Percentiles rank a stretch among this genome's conserved stretches.
These are phyloP conservation scores for Diaporthe aspalathi DNA, from an alignment of 2,329 filamentous ascomycete genomes.

Conservation along the genomic window DNA sequence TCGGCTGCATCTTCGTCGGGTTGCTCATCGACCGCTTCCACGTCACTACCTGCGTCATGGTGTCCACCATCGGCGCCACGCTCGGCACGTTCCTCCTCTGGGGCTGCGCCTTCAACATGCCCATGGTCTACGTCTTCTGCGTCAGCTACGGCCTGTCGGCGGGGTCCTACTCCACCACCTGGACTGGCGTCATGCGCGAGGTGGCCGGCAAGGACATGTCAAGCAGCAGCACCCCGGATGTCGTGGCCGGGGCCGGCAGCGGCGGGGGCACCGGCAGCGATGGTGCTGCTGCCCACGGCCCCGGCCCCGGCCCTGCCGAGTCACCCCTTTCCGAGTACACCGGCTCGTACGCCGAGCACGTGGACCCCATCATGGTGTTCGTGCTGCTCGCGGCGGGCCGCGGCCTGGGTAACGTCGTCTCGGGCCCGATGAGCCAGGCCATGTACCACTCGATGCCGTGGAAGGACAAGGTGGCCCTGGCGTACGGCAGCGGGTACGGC, in stretches of 20 bases:
- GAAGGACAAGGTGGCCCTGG: constrained; percentile 53
- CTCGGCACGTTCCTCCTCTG: constrained; percentile 70
- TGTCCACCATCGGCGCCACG: constrained; percentile 68
- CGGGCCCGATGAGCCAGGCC: constrained; percentile 66
- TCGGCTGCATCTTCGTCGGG: constrained; percentile 70
- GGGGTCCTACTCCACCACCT: constrained; percentile 71
- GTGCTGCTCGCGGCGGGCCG: constrained; percentile 68
- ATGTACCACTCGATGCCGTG: constrained; percentile 60
- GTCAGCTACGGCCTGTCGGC: constrained; percentile 74
- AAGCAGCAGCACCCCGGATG: constrained; percentile 24
- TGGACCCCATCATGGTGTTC: constrained; percentile 66
- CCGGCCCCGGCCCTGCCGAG: background rate
- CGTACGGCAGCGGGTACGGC: constrained; percentile 64
- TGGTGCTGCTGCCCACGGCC: constrained; percentile 13
- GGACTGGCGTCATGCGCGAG: constrained; percentile 67
- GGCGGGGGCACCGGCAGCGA: constrained; percentile 9
- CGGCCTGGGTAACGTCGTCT: constrained; percentile 70
- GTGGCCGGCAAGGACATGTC: constrained; percentile 45
- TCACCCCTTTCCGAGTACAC: constrained; percentile 27
- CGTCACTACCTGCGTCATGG: constrained; percentile 65
- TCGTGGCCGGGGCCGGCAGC: background rate
- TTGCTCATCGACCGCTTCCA: constrained; percentile 65
- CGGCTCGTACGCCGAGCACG: constrained; percentile 38
- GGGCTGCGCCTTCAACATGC: constrained; percentile 66
- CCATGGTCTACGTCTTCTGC: constrained; percentile 69